phyloP scores from a whole-genome alignment of 257 asterid genomes.

The Gynochthodes officinalis region DNA sequence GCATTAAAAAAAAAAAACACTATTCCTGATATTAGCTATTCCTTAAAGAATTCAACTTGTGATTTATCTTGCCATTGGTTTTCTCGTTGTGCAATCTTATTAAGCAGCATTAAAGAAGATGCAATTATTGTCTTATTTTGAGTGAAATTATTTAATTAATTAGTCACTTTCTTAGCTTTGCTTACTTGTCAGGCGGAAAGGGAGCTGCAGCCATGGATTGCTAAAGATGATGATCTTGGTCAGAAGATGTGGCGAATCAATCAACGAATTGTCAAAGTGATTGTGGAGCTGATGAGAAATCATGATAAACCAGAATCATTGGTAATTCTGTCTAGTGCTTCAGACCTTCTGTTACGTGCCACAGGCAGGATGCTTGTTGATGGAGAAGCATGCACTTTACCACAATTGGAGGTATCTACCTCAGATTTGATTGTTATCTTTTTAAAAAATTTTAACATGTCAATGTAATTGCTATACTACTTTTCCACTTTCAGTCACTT shows the following conservation, averaged over 20 bases:
- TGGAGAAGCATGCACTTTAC: constrained; percentile 99
- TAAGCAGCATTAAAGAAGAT: background rate
- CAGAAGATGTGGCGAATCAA: constrained; percentile 93
- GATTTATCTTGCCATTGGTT: background rate
- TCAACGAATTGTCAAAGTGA: constrained; percentile 88
- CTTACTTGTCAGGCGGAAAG: constrained; percentile 83
- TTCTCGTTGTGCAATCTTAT: background rate
- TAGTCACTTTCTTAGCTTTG: constrained; percentile 41
- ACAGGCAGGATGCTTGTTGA: constrained; percentile 98
- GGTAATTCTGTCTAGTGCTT: constrained; percentile 80
- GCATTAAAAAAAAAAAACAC: background rate
- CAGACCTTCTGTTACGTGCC: constrained; percentile 95
- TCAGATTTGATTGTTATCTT: constrained; percentile 1
- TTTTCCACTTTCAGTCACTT: too few relatives aligned
- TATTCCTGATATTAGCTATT: background rate
- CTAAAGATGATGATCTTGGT: constrained; percentile 89
- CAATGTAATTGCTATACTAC: too few relatives aligned
- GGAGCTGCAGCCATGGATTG: constrained; percentile 94
- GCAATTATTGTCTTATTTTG: background rate
- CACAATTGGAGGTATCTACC: constrained; percentile 82
- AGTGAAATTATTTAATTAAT: constrained; percentile 18
- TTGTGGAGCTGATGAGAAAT: constrained; percentile 90
- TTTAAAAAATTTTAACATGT: background rate
- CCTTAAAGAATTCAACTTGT: background rate
- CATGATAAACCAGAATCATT: constrained; percentile 85